Evolutionary conservation across 2,329 filamentous ascomycete species (phyloP).

Genomic region (Exophiala xenobiotica): DNA sequence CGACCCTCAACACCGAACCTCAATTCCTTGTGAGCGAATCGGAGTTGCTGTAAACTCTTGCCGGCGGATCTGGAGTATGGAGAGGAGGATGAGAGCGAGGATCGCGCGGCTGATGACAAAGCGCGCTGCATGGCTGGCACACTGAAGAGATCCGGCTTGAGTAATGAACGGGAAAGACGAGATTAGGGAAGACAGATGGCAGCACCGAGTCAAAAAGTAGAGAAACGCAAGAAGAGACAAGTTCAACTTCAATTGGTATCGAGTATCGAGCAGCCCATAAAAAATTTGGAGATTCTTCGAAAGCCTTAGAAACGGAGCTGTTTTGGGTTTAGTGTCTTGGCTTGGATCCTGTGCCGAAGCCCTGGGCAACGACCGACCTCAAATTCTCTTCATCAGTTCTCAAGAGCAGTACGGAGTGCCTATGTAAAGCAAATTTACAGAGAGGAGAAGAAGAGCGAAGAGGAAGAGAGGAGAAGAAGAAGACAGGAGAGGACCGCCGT

Average conservation of each 20-base stretch:
- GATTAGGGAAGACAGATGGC: too few species aligned
- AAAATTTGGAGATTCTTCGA: conserved; percentile 32
- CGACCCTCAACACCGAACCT: conserved; percentile 97
- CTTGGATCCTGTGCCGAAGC: background rate
- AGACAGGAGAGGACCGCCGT: too few species aligned
- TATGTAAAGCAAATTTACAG: too few species aligned
- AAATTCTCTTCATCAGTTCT: background rate
- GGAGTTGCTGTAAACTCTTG: conserved; percentile 78
- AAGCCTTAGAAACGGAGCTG: conserved; percentile 13
- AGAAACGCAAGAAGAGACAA: conserved; percentile 33
- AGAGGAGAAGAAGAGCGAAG: too few species aligned
- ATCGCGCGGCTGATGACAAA: conserved; percentile 75
- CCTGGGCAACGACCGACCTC: background rate
- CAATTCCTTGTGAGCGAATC: conserved; percentile 86
- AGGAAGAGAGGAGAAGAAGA: too few species aligned
- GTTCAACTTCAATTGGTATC: conserved; percentile 17
- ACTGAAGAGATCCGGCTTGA: conserved; percentile 7
- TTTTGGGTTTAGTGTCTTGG: conserved; percentile 12
- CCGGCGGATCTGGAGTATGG: conserved; percentile 57
- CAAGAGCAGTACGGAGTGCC: background rate
- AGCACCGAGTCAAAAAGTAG: conserved; percentile 1
- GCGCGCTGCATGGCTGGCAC: conserved; percentile 85
- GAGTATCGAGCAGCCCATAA: conserved; percentile 1
- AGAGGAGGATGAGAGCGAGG: conserved; percentile 72
- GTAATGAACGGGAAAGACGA: conserved; percentile 2